phyloP scores from a whole-genome alignment of 1,139 yeast species.

The Scheffersomyces cryptocercus region DNA sequence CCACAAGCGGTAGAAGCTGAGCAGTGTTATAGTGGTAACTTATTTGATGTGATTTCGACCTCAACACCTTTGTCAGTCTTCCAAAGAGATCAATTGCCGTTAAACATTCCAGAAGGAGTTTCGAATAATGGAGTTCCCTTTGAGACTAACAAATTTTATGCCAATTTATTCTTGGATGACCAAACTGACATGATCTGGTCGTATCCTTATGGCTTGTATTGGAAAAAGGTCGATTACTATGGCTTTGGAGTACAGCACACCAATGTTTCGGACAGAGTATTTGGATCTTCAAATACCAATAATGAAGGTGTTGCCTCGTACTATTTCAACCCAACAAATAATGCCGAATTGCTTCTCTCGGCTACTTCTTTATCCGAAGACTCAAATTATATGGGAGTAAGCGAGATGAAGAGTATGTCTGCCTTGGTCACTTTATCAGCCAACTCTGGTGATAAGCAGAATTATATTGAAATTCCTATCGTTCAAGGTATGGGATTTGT shows the following conservation, averaged over 20 bases:
- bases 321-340: conserved; percentile 55
- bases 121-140: conserved; percentile 50
- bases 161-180: conserved; percentile 67
- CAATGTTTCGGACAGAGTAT: conserved; percentile 57
- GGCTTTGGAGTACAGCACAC: conserved; percentile 76
- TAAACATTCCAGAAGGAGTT: conserved; percentile 52
- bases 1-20: neutral
- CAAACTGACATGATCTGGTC: conserved; percentile 72
- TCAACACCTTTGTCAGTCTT: conserved; percentile 52
- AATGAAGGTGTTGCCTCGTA: conserved; percentile 31
- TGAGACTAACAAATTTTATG: conserved; percentile 83
- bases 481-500: conserved; percentile 74
- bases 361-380: conserved; percentile 47
- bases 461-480: conserved; percentile 42
- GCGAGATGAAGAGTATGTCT: conserved; percentile 59
- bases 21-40: conserved; percentile 15
- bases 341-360: conserved; percentile 55
- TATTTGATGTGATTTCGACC: conserved; percentile 53
- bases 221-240: conserved; percentile 38
- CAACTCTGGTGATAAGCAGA: conserved; percentile 12
- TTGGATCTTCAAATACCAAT: conserved; percentile 54
- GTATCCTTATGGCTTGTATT: conserved; percentile 82
- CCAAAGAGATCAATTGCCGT: conserved; percentile 47
- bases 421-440: conserved; percentile 48
- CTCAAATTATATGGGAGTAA: conserved; percentile 39